Evolutionary conservation across 805 yeast species (phyloP), one percentile per base, ranked within the genome.

Genomic region (Grigorovia yakushimaensis): DNA sequence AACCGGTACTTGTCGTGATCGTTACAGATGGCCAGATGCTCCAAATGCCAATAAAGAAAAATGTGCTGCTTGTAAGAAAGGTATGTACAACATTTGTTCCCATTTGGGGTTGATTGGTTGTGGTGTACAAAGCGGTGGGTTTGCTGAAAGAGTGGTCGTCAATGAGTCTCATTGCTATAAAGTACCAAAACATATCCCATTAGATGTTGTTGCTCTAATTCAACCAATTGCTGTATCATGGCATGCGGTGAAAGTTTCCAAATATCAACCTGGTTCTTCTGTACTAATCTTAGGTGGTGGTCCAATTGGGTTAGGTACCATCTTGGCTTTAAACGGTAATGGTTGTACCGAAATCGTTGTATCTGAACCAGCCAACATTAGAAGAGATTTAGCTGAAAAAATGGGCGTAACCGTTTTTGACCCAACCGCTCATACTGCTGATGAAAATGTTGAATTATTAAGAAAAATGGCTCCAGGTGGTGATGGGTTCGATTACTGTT

Each of bases 261-360:
- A 68, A 0, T 73, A 76, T 54, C 59, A 67, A 49, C 62, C 57
- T 33, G 81, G 79, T 35, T 66, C 69, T 17, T 59, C 69, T 13
- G 78, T 74, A 3, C 60, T 79, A 43, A 74, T 79, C 21, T 55
- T 79, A 4, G 84, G 84, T 38, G 77, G 77, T 38, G 84, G 84
- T 11, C 82, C 84, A 27, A 78, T 79, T 56, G 84, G 84, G 1
- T 61, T 80, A 27, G 77, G 82, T 35, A 73, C 81, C 1, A 68
- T 80, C 20, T 62, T 79, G 44, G 82, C 79, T n/a, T 64, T 78
- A 44, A 73, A 77, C n/a, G 70, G 78, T 44, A 72, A 72, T 51
- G 82, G 77, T 5, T 68, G 71, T 49, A 66, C 66, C 21, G 74
- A 57, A n/a, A 72, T 77, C 44, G 74, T 77, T 13, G 76, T 74